Conservation (phyloP, 2,329 filamentous ascomycete genomes). For the Nectriaceae sp. region DNA sequence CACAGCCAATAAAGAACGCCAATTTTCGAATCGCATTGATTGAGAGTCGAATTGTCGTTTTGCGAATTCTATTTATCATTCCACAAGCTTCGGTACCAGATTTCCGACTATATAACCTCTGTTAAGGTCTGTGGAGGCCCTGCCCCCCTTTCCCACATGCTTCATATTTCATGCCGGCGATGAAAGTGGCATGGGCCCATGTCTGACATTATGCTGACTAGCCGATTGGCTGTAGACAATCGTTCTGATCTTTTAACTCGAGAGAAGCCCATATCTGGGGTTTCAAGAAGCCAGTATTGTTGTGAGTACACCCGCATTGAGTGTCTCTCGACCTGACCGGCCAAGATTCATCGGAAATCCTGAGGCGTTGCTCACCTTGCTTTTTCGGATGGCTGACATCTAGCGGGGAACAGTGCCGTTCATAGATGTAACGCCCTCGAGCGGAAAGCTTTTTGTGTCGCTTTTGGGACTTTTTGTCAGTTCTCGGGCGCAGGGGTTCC, state of each 20-base stretch:
- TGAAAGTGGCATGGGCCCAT: not conserved
- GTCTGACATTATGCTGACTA: conserved; percentile 1
- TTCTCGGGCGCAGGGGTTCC: conserved; percentile 19
- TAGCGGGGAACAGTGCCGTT: conserved; percentile 6
- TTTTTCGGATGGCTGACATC: conserved; percentile 13
- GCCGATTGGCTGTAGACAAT: conserved; percentile 2
- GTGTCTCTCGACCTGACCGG: too few species aligned
- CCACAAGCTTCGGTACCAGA: conserved; percentile 1
- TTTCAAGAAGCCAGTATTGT: too few species aligned
- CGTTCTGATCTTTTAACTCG: not conserved
- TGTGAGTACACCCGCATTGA: too few species aligned
- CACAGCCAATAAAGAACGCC: conserved; percentile 1
- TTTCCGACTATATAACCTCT: conserved; percentile 6
- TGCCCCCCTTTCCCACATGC: not conserved
- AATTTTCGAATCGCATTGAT: conserved; percentile 13
- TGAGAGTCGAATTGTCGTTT: too few species aligned
- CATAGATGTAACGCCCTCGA: conserved; percentile 9
- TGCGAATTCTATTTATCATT: too few species aligned
- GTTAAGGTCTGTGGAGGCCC: conserved; percentile 7
- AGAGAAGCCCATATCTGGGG: too few species aligned
- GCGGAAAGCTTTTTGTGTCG: conserved; percentile 8
- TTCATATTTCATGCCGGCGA: not conserved
- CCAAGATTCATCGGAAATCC: not conserved
- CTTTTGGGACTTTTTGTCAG: conserved; percentile 3
- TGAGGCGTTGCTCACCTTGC: conserved; percentile 4